Base-by-base conservation (phyloP, 768 basidiomycete species). In the Russula dissimulans region DNA sequence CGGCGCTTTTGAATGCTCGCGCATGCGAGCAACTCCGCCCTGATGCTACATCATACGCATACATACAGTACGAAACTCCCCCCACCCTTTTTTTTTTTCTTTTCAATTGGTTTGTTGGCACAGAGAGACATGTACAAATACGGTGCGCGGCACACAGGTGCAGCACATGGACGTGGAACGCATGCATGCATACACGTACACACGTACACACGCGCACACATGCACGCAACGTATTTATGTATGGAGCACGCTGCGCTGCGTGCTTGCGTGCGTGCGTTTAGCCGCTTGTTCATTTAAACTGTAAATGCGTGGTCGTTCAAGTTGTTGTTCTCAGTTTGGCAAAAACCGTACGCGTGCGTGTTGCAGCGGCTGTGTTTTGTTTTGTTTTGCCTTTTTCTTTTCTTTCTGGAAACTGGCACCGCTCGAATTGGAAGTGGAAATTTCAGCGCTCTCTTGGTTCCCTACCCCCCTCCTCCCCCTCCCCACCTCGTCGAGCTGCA, bases 301-400 rank as follows among this genome's bases (percentile, higher is more conserved):
- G 31, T 32, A 5, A 22, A 26, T 26, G 22, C 22, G 22, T 26
- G 22, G 22, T 26, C 22, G 42, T n/a, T n/a, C n/a, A n/a, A n/a
- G n/a, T n/a, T 17, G 42, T 50, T 50, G 34, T 50, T 56, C 32
- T 50, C 47, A 8, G 34, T 56, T 56, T 56, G 48, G 59, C 15
- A 60, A 44, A 36, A 36, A 26, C 22, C 22, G 22, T 26, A n/a
- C n/a, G n/a, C n/a, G n/a, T n/a, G n/a, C n/a, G n/a, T n/a, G n/a
- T n/a, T n/a, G n/a, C 22, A 26, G 22, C 22, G 22, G 22, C 22
- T 26, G 22, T 1, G 34, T 36, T 36, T 36, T 36, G 5, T 7
- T 36, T 36, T 36, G 10, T 36, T 36, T 26, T 26, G 22, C 22
- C 22, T 26, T 36, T 36, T 36, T 36, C 1, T 36, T 36, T 36